Conservation (phyloP, 805 yeast genomes). For the Pichia insulana region DNA sequence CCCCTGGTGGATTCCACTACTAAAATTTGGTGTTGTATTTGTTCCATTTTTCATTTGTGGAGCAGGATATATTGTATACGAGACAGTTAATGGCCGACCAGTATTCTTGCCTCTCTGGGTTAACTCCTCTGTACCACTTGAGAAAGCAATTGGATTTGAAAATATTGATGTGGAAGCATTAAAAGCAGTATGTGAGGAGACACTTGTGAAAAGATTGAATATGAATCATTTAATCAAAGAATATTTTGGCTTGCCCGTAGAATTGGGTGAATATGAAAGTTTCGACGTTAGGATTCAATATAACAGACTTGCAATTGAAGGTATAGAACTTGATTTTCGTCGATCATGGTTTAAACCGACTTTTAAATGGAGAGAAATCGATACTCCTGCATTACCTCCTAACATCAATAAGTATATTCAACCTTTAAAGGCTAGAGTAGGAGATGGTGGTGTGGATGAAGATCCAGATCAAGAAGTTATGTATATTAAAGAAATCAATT, state of each 20-base stretch:
- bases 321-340: constrained; percentile 26
- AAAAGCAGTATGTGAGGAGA: constrained; percentile 18
- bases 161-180: constrained; percentile 24
- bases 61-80: constrained; percentile 23
- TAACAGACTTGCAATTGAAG: constrained; percentile 24
- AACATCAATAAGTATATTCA: constrained; percentile 25
- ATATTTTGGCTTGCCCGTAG: constrained; percentile 27
- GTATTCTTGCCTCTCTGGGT: constrained; percentile 27
- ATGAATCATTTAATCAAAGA: constrained; percentile 23
- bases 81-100: constrained; percentile 22
- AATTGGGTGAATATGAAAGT: constrained; percentile 20
- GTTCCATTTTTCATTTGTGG: constrained; percentile 14
- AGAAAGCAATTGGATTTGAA: constrained; percentile 21
- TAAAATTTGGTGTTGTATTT: constrained; percentile 10
- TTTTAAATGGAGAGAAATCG: constrained; percentile 20
- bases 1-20: constrained; percentile 15
- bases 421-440: constrained; percentile 22
- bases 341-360: constrained; percentile 23
- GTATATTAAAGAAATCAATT: constrained; percentile 23
- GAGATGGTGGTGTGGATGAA: constrained; percentile 14
- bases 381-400: constrained; percentile 16
- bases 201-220: constrained; percentile 23
- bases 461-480: constrained; percentile 20
- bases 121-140: constrained; percentile 21
- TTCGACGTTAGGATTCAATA: constrained; percentile 27